A percentile compares a stretch with the other conserved stretches of the same genome.
These are phyloP conservation scores for Crithidia mellificae DNA, from an alignment of 208 protist genomes.

Conservation along the genomic window DNA sequence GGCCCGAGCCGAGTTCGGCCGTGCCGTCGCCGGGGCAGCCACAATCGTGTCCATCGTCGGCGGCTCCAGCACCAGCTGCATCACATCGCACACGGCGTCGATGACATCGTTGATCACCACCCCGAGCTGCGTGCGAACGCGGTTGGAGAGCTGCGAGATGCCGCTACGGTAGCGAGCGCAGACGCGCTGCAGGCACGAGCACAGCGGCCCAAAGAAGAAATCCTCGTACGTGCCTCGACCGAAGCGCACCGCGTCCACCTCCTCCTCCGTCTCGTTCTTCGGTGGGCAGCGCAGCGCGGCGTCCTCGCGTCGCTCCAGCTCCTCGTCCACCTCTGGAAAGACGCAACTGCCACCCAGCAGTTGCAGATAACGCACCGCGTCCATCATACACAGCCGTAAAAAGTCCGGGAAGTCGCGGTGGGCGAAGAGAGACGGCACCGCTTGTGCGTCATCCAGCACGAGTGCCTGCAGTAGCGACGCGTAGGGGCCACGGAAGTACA, in stretches of 20 bases:
- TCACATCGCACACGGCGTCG: constrained; percentile 41
- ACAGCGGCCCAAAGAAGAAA: constrained; percentile 40
- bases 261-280: constrained; percentile 30
- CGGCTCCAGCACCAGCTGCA: constrained; percentile 20
- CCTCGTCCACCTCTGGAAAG: constrained; percentile 30
- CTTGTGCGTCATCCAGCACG: constrained; percentile 39
- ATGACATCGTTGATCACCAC: constrained; percentile 41
- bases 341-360: constrained; percentile 33
- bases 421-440: constrained; percentile 31
- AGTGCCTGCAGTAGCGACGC: constrained; percentile 40
- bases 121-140: constrained; percentile 34
- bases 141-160: constrained; percentile 34
- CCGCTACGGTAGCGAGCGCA: constrained; percentile 25
- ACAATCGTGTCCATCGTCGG: neutral
- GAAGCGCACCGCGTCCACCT: constrained; percentile 34
- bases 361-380: constrained; percentile 39
- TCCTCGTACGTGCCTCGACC: constrained; percentile 30
- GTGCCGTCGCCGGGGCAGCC: neutral
- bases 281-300: constrained; percentile 29
- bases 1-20: neutral
- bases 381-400: constrained; percentile 41
- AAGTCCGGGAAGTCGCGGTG: constrained; percentile 43
- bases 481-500: constrained; percentile 43
- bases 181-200: constrained; percentile 35
- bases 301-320: constrained; percentile 42